Evolutionary conservation across 345 rosid genomes (phyloP).

Genomic region (Citrus mangshanensis): DNA sequence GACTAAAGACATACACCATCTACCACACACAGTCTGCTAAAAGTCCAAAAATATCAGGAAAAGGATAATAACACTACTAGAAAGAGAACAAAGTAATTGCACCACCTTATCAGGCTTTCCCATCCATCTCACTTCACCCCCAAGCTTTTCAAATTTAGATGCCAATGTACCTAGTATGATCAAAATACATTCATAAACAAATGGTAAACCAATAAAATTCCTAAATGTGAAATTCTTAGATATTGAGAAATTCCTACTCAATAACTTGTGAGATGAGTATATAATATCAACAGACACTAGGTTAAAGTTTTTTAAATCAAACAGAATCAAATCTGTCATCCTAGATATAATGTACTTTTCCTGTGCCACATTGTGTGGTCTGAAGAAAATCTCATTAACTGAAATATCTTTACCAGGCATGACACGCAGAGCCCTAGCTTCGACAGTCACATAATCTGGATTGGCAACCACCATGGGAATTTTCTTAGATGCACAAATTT

Average conservation of each 20-base stretch:
- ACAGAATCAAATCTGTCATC: not conserved
- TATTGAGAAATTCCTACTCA: not conserved
- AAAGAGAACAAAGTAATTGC: not conserved
- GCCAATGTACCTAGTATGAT: slow-evolving; percentile 64
- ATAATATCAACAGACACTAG: not conserved
- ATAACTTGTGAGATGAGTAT: not conserved
- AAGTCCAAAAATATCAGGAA: not conserved
- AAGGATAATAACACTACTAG: not conserved
- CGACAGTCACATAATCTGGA: slow-evolving; percentile 93
- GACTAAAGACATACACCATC: not conserved
- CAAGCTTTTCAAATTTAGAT: slow-evolving; percentile 78
- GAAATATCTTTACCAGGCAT: slow-evolving; percentile 73
- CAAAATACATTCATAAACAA: not conserved
- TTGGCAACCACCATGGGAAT: slow-evolving; percentile 96
- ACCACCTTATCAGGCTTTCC: slow-evolving; percentile 90
- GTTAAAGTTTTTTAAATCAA: not conserved
- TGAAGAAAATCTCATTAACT: slow-evolving; percentile 2
- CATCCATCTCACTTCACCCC: slow-evolving; percentile 97
- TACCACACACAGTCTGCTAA: not conserved
- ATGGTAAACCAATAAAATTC: not conserved
- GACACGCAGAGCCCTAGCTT: slow-evolving; percentile 72
- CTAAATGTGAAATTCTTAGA: not conserved
- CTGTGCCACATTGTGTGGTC: not conserved
- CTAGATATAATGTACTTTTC: not conserved
- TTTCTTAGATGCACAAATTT: slow-evolving; percentile 56